Base-by-base conservation (phyloP, 352 stramenopile species). In the Phytophthora macrochlamydospora region DNA sequence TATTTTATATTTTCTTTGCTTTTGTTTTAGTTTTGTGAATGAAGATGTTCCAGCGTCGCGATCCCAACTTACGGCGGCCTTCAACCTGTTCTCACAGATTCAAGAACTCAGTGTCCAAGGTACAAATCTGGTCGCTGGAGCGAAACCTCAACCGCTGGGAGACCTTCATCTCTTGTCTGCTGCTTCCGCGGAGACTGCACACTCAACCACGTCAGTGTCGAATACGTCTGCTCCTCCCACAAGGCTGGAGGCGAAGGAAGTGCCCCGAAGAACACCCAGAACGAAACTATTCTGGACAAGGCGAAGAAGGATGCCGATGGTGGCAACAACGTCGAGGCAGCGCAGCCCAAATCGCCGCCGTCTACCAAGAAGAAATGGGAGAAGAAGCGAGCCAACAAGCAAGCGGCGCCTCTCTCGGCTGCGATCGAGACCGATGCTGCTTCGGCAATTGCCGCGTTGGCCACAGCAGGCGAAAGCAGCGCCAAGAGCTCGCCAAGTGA, bases 31-130 rank as follows among this genome's bases (percentile, higher is more conserved):
- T 42, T 54, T 66, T 18, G 44, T 38, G 24, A 43, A 56, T 62
- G 50, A 38, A 4, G 60, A 75, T 51, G 46, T 40, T 14, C 53
- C 71, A 7, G 38, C 40, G 28, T 31, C 73, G 28, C 66, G 62
- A 32, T 44, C 50, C 28, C 54, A 58, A 55, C 46, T 78, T 28
- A 56, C 62, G 28, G 49, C 57, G 55, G 66, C 59, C 28, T 62
- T 75, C 35, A 54, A 59, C 7, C n/a, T 78, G 32, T 75, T 78
- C 31, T 38, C 44, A 30, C 56, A 75, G 53, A 30, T 78, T 4
- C 66, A 78, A 66, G 66, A 53, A 48, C 56, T 78, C 50, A 51
- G 66, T 50, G 31, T 65, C 18, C 52, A 72, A 28, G 66, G 70
- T 38, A 30, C 60, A 30, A 60, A 24, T 1, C 54, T 69, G 45